phyloP scores from a whole-genome alignment of 164 flowering plant genomes.

The Pachysandra terminalis region DNA sequence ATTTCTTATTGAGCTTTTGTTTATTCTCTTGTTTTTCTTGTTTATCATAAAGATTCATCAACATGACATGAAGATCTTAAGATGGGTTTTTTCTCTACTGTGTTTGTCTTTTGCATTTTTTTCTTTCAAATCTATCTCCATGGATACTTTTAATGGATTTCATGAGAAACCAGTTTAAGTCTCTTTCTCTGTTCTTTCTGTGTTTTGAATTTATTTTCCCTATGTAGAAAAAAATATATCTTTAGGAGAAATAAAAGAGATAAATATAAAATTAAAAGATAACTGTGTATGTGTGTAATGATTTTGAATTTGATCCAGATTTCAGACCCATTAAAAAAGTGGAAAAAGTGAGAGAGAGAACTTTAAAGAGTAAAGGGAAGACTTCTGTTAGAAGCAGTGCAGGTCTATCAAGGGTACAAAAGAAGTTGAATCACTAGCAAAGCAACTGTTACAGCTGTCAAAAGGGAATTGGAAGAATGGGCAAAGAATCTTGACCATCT shows the following conservation, averaged over 20 bases:
- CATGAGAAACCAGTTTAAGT: no score
- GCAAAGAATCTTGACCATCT: not conserved
- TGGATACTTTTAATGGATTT: not conserved
- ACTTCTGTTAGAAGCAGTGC: not conserved
- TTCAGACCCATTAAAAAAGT: no score
- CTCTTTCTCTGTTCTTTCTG: not conserved
- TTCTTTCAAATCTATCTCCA: not conserved
- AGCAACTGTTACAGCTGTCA: not conserved
- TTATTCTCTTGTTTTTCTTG: not conserved
- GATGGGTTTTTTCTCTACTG: no score
- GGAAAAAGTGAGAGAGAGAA: no score
- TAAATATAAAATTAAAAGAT: no score
- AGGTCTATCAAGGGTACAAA: not conserved
- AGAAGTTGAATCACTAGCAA: not conserved
- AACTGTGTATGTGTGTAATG: no score
- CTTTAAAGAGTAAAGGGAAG: no score
- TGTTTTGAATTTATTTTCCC: no score
- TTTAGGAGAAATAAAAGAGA: no score
- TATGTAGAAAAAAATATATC: no score
- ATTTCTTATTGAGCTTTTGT: no score
- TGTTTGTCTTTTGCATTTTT: not conserved
- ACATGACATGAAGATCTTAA: not conserved
- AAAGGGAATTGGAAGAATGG: not conserved
- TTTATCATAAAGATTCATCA: not conserved
- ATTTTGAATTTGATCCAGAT: no score